Percentiles rank a stretch among this genome's conserved stretches.
Conservation (phyloP, 2,329 filamentous ascomycete genomes). For the Aspergillus hiratsukae region DNA sequence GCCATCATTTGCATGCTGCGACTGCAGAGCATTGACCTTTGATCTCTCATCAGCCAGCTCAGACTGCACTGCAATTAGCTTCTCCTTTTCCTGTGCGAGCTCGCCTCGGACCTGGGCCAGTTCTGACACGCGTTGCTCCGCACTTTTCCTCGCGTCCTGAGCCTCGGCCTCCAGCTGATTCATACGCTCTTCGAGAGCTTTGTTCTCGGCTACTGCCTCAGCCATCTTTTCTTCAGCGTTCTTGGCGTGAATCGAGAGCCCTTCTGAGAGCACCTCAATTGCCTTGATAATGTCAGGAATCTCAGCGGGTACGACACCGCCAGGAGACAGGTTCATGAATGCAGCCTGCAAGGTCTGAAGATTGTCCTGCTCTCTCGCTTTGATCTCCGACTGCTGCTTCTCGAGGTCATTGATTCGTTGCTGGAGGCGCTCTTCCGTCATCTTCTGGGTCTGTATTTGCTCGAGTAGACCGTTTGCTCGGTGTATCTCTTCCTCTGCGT, state of each 20-base stretch:
- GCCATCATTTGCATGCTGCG: constrained; percentile 74
- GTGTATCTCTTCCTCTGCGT: constrained; percentile 42
- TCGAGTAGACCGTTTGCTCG: constrained; percentile 47
- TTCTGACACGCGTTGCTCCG: constrained; percentile 51
- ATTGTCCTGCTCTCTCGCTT: constrained; percentile 52
- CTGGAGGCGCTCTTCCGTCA: constrained; percentile 41
- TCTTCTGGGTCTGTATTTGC: constrained; percentile 53
- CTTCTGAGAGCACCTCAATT: constrained; percentile 55
- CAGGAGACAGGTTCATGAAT: constrained; percentile 55
- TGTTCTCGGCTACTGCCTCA: constrained; percentile 60
- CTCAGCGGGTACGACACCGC: constrained; percentile 52
- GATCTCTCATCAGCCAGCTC: constrained; percentile 63
- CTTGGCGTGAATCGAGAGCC: constrained; percentile 56
- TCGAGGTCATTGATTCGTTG: constrained; percentile 45
- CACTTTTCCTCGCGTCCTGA: constrained; percentile 48
- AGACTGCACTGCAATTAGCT: constrained; percentile 42
- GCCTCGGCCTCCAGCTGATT: constrained; percentile 57
- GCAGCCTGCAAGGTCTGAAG: constrained; percentile 55
- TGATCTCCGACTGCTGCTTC: constrained; percentile 48
- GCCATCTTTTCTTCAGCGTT: constrained; percentile 57
- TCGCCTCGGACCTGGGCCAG: constrained; percentile 53
- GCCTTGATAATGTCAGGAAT: constrained; percentile 56
- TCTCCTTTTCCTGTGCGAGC: constrained; percentile 46
- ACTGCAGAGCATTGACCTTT: constrained; percentile 64
- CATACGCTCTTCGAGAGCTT: constrained; percentile 53